A percentile compares a stretch with the other conserved stretches of the same genome.
Conservation (phyloP, 345 rosid species). For the Dipteronia dyeriana region DNA sequence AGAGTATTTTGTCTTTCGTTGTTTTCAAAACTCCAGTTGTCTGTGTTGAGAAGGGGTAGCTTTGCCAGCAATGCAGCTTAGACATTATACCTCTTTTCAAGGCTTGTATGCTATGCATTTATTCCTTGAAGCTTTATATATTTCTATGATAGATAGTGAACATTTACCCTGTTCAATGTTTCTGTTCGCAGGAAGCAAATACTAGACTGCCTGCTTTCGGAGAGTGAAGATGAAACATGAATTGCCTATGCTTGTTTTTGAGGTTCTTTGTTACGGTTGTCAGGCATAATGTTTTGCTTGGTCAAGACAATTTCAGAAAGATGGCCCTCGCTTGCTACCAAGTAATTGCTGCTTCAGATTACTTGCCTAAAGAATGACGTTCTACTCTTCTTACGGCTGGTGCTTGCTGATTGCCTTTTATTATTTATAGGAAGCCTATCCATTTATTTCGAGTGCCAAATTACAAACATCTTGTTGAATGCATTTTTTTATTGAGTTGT, state of each 20-base stretch:
- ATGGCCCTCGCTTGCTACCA: not conserved
- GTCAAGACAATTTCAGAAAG: not conserved
- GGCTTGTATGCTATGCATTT: not conserved
- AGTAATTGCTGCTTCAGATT: not conserved
- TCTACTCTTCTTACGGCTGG: not conserved
- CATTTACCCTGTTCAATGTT: conserved; percentile 4
- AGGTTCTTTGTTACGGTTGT: not conserved
- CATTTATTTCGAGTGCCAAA: not conserved
- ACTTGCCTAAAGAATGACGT: not conserved
- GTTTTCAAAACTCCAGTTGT: not conserved
- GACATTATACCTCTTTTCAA: not conserved
- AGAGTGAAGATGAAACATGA: conserved; percentile 56
- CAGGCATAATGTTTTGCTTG: not conserved
- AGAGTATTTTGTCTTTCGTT: not conserved
- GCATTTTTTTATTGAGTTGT: no score
- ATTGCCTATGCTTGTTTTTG: not conserved
- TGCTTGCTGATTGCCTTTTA: not conserved
- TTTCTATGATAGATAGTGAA: not conserved
- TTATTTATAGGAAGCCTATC: not conserved
- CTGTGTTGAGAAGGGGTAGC: not conserved
- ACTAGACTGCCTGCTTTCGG: conserved; percentile 73
- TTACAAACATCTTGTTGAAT: not conserved
- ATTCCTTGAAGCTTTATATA: not conserved
- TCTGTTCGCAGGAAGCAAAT: conserved; percentile 67
- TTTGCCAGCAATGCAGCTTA: not conserved